Conservation (phyloP, 2,329 filamentous ascomycete species). For the Aspergillus eucalypticola region DNA sequence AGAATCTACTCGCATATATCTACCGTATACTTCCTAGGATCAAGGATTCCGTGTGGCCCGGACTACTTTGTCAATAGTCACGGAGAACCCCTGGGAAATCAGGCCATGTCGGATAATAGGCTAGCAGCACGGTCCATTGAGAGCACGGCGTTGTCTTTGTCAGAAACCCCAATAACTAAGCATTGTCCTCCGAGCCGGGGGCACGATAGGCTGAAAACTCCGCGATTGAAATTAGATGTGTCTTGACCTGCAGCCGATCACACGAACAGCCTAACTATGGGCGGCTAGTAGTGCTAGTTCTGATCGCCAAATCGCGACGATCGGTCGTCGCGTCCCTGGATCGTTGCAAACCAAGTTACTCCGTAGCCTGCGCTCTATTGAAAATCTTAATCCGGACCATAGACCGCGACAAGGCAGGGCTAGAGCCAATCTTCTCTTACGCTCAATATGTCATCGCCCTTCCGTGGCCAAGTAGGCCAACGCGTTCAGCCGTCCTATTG, state of each 20-base stretch:
- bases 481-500: background rate
- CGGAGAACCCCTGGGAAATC: constrained; percentile 12
- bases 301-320: constrained; percentile 14
- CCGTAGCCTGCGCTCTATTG: constrained; percentile 4
- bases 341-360: constrained; percentile 4
- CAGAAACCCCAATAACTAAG: constrained; percentile 7
- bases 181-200: constrained; percentile 13
- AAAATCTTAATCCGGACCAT: constrained; percentile 4
- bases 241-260: constrained; percentile 21
- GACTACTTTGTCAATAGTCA: background rate
- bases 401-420: background rate
- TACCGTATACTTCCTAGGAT: background rate
- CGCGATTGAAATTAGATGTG: constrained; percentile 21
- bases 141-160: constrained; percentile 3
- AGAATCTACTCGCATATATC: background rate
- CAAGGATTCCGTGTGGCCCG: constrained; percentile 6
- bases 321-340: constrained; percentile 10
- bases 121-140: constrained; percentile 11
- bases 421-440: background rate
- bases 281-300: constrained; percentile 19
- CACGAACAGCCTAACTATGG: constrained; percentile 16
- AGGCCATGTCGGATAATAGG: constrained; percentile 15
- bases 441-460: constrained; percentile 7
- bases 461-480: constrained; percentile 6
- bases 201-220: constrained; percentile 14